These are phyloP conservation scores for Mycena citricolor DNA, from an alignment of 1,284 basidiomycete genomes.

Conservation along the genomic window DNA sequence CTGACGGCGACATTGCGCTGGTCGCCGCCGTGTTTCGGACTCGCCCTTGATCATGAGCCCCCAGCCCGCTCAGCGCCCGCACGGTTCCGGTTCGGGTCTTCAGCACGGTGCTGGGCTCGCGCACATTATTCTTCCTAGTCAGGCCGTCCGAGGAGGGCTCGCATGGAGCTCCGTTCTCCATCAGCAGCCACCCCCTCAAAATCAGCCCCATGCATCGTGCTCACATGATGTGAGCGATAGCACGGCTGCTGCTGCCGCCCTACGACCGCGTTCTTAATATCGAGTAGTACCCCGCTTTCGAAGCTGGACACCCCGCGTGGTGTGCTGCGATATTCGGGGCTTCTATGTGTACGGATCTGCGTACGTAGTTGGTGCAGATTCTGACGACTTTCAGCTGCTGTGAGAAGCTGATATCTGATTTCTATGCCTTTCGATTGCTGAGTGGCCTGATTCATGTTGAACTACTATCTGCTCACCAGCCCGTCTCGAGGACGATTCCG, in stretches of 20 bases:
- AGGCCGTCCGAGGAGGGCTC: no score
- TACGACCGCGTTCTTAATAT: constrained; percentile 93
- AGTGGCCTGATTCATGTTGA: constrained; percentile 32
- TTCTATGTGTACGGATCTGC: constrained; percentile 7
- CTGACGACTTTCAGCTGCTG: constrained; percentile 77
- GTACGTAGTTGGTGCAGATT: constrained; percentile 63
- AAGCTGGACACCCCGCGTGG: constrained; percentile 89
- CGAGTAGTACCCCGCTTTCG: constrained; percentile 90
- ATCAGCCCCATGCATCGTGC: no score
- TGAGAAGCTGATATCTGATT: constrained; percentile 13
- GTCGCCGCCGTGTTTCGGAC: constrained; percentile 77
- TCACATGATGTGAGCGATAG: no score
- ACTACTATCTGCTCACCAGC: constrained; percentile 69
- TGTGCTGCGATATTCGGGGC: constrained; percentile 32
- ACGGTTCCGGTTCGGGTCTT: constrained; percentile 85
- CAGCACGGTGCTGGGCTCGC: no score
- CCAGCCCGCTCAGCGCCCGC: constrained; percentile 81
- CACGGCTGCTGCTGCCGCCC: constrained; percentile 84
- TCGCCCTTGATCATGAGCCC: no score
- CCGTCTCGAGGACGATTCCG: constrained; percentile 79
- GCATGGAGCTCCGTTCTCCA: no score
- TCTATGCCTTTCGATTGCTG: constrained; percentile 1
- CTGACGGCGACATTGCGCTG: constrained; percentile 78
- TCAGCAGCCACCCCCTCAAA: no score
- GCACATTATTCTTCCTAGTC: no score